Evolutionary conservation across 192 early-diverging fungal genomes (phyloP), one percentile per base, ranked within the genome.

Genomic region (Umbelopsis ramanniana): DNA sequence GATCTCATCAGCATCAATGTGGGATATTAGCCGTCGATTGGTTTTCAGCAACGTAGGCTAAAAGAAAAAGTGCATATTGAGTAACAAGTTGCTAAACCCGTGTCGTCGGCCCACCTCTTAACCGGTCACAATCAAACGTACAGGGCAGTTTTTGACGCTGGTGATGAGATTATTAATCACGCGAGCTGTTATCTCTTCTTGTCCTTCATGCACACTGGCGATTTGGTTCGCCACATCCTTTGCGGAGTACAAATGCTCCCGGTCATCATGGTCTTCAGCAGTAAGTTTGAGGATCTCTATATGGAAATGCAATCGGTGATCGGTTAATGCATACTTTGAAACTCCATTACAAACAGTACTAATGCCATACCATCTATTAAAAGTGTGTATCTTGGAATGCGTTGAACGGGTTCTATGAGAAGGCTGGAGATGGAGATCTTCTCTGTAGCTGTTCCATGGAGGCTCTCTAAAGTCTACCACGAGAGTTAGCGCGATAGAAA

Each of bases 1-100:
- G 17, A 63, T 63, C n/a, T 63, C 57, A 37, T 63, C 12, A 63
- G 57, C 57, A 37, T 63, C 57, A 12, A 63, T 35, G 17, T 63
- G 57, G 11, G 57, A 11, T 63, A 63, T 63, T 15, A 63, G 6
- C 1, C 57, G 57, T 37, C 57, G 23, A 37, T 63, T 38, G 7
- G 10, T 29, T 38, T 63, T 63, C 3, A 63, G 14, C 17, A 63
- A 63, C 15, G 57, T 63, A 12, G 57, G 33, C 57, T 63, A 26
- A 57, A 57, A 29, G 3, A 57, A 2, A 7, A 33, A 17, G 26
- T 8, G 29, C 29, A 29, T 17, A 35, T 63, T 63, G 10, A 33
- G n/a, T 17, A 6, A 50, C 40, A 2, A 12, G 6, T 6, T 11
- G 1, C 40, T 43, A 43, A 43, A 11, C 11, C 40, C 40, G 40